Base-by-base conservation (phyloP, 2,329 filamentous ascomycete genomes). In the Aureobasidium musti region DNA sequence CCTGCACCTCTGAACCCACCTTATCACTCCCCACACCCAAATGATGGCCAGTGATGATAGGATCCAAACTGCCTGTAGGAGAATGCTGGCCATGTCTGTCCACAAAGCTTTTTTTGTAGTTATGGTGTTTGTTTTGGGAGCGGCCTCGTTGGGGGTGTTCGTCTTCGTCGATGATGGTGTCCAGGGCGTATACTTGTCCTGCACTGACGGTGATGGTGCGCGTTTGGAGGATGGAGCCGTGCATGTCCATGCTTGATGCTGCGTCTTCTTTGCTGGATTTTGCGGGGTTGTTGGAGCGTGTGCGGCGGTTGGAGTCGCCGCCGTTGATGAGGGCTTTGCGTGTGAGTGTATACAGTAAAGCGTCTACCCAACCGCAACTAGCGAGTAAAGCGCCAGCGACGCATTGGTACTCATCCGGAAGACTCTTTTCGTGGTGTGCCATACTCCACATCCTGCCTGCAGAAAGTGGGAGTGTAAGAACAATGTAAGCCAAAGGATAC, bases 391-490 rank as follows among this genome's bases (percentile, higher is more conserved):
- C 80, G 47, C 83, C 85, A 0, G 83, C 80, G 21, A 83, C 76
- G 71, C 81, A 84, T 63, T 84, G 81, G 11, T 79, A 77, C 3
- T 76, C 72, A 17, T 78, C 78, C 21, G 79, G 78, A 1, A 69
- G 68, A 0, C 61, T 49, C 17, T 54, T 57, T 54, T 71, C 71
- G 13, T 79, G 76, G 0, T 84, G 83, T 0, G 83, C 81, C 83
- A 90, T 88, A 23, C 82, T 82, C 19, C 83, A 83, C 72, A 90
- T 87, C 68, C 88, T 84, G 8, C 87, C 86, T 0, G 85, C 81
- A 2, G 87, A 87, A 0, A 91, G 79, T 0, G 89, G 89, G 0
- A 87, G 80, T 0, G 88, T 91, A 73, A 88, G 89, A n/a, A 88
- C 71, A 5, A 89, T 82, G 73, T 91, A 91, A 68, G 90, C 87